Percentiles rank a stretch among this genome's conserved stretches.
These are phyloP conservation scores for Saccharomycopsis guyanensis DNA, from an alignment of 805 yeast species.

Conservation along the genomic window DNA sequence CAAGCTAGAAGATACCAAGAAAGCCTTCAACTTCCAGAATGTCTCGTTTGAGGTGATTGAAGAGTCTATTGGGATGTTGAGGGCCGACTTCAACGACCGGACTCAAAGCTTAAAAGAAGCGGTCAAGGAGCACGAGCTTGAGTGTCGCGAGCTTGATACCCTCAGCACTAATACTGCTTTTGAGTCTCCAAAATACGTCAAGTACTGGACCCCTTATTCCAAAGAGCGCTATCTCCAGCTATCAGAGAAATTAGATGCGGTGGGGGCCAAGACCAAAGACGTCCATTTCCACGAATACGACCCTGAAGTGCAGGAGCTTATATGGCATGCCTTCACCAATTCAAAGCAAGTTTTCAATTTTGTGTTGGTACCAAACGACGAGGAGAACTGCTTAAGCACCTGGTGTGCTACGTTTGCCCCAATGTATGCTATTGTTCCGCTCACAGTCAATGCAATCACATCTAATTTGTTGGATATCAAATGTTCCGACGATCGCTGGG, in stretches of 20 bases:
- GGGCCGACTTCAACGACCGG: neutral
- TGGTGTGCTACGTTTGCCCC: neutral
- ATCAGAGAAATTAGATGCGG: conserved; percentile 1
- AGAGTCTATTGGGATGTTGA: conserved; percentile 5
- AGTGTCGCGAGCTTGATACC: conserved; percentile 3
- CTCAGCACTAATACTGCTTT: neutral
- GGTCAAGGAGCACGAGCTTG: neutral
- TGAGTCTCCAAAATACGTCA: conserved; percentile 1
- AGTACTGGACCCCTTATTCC: conserved; percentile 1
- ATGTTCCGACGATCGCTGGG: conserved; percentile 3
- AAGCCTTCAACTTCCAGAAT: neutral
- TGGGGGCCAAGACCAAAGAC: neutral
- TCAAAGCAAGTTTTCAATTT: conserved; percentile 2
- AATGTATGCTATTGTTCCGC: conserved; percentile 1
- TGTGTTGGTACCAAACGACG: conserved; percentile 3
- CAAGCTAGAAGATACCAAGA: conserved; percentile 8
- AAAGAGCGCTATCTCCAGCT: neutral
- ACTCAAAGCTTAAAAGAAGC: neutral
- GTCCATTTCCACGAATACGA: conserved; percentile 3
- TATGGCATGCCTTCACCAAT: neutral
- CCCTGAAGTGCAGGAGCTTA: conserved; percentile 5
- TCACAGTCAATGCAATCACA: conserved; percentile 2
- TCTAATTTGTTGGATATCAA: neutral
- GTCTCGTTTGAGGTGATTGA: conserved; percentile 7
- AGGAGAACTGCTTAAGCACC: neutral